Percentiles rank a stretch among this genome's conserved stretches.
These are phyloP conservation scores for Monilinia fructigena DNA, from an alignment of 2,329 filamentous ascomycete genomes.

Conservation along the genomic window DNA sequence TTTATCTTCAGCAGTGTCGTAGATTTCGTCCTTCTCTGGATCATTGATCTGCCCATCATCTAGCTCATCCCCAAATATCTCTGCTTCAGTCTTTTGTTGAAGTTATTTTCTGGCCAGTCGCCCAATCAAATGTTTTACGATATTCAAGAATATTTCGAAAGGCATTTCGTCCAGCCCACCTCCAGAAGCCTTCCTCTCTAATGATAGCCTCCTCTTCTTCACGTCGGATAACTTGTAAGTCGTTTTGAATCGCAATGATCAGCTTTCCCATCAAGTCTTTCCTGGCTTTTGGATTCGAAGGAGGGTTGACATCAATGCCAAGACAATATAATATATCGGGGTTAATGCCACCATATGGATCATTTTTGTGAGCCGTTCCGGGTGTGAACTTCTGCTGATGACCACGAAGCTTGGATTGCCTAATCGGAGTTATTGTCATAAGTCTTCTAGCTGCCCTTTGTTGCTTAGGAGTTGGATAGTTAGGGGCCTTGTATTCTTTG, in stretches of 20 bases:
- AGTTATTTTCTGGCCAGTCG: conserved; percentile 36
- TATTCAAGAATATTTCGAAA: conserved; percentile 30
- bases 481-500: conserved; percentile 25
- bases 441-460: conserved; percentile 30
- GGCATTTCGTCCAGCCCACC: conserved; percentile 37
- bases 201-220: conserved; percentile 35
- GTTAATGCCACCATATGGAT: conserved; percentile 33
- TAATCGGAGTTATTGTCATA: conserved; percentile 26
- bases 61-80: conserved; percentile 9
- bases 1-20: neutral
- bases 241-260: conserved; percentile 33
- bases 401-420: conserved; percentile 27
- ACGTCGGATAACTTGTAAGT: conserved; percentile 33
- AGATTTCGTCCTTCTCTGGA: neutral
- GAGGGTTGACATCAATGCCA: conserved; percentile 32
- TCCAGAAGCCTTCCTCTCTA: conserved; percentile 38
- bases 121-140: conserved; percentile 35
- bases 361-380: conserved; percentile 15
- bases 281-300: conserved; percentile 30
- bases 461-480: conserved; percentile 35
- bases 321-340: conserved; percentile 36
- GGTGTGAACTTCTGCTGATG: conserved; percentile 30
- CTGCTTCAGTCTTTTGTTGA: neutral
- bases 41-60: neutral
- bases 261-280: conserved; percentile 37